Conservation (phyloP, 2,329 filamentous ascomycete genomes). For the Claviceps digitariae region DNA sequence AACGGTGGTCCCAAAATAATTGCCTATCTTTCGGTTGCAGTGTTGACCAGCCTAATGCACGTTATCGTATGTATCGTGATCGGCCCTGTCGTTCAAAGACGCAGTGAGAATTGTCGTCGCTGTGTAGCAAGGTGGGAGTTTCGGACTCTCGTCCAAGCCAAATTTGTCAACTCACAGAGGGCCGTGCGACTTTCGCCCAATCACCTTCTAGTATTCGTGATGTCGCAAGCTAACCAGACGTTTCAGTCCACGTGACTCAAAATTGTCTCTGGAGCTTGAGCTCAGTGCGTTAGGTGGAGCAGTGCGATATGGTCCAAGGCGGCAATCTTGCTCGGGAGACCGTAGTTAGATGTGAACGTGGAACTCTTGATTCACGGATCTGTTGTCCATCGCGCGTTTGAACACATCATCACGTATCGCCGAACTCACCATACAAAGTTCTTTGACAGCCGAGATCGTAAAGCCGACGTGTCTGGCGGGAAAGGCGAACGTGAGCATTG, state of each 20-base stretch:
- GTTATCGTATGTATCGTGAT: neutral
- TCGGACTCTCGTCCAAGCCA: neutral
- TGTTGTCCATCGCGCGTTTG: constrained; percentile 1
- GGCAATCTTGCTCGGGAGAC: neutral
- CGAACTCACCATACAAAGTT: neutral
- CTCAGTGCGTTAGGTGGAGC: neutral
- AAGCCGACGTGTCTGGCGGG: neutral
- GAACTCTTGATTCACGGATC: constrained; percentile 4
- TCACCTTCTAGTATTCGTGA: neutral
- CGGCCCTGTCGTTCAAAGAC: neutral
- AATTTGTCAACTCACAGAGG: neutral
- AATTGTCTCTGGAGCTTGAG: neutral
- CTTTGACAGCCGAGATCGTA: neutral
- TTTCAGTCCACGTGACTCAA: neutral
- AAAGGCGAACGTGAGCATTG: neutral
- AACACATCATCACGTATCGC: neutral
- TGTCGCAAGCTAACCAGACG: neutral
- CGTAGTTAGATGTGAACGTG: no score
- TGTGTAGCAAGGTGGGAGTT: neutral
- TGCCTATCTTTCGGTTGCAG: neutral
- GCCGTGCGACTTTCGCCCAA: neutral
- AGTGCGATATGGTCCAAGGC: constrained; percentile 5
- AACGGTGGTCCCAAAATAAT: neutral
- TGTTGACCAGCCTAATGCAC: neutral
- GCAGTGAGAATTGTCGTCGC: neutral